Conservation (phyloP, 306 rosid species). For the Dicorynia guianensis region DNA sequence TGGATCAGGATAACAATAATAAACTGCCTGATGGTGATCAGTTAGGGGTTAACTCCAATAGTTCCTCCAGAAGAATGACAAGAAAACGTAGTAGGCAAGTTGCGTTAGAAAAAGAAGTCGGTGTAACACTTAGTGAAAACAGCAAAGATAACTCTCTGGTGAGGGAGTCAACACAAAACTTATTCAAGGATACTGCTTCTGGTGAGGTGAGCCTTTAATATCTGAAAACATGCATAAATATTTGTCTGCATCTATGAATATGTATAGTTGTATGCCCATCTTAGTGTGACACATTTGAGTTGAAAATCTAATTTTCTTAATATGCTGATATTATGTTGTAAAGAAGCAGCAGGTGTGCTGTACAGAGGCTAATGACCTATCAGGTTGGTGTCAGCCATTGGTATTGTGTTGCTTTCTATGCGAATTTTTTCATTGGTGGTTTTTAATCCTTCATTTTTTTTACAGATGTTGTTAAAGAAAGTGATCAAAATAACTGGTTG, state of each 20-base stretch:
- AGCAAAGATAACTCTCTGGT: slow-evolving; percentile 45
- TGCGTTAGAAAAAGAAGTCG: slow-evolving; percentile 44
- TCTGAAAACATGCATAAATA: neutral
- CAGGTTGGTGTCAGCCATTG: slow-evolving; percentile 66
- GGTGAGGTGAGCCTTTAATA: slow-evolving; percentile 42
- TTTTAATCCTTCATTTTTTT: slow-evolving; percentile 35
- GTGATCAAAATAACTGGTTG: slow-evolving; percentile 48
- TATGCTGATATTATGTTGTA: slow-evolving; percentile 42
- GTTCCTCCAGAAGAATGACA: slow-evolving; percentile 50
- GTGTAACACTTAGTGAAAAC: slow-evolving; percentile 42
- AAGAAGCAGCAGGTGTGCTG: slow-evolving; percentile 56
- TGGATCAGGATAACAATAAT: slow-evolving; percentile 43
- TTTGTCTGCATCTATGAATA: slow-evolving; percentile 13
- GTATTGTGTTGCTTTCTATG: slow-evolving; percentile 21
- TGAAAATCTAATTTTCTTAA: slow-evolving; percentile 31
- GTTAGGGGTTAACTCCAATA: slow-evolving; percentile 29
- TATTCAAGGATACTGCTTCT: slow-evolving; percentile 47
- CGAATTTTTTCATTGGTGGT: slow-evolving; percentile 32
- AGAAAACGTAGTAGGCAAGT: slow-evolving; percentile 57
- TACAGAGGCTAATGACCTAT: slow-evolving; percentile 45
- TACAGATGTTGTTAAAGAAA: slow-evolving; percentile 56
- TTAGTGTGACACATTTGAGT: slow-evolving; percentile 8
- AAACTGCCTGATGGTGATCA: slow-evolving; percentile 41
- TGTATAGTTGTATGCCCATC: slow-evolving; percentile 3
- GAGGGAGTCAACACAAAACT: slow-evolving; percentile 45